A percentile compares a stretch with the other conserved stretches of the same genome.
Evolutionary conservation across 1,284 basidiomycete genomes (phyloP).

Genomic region (Bjerkandera adusta): DNA sequence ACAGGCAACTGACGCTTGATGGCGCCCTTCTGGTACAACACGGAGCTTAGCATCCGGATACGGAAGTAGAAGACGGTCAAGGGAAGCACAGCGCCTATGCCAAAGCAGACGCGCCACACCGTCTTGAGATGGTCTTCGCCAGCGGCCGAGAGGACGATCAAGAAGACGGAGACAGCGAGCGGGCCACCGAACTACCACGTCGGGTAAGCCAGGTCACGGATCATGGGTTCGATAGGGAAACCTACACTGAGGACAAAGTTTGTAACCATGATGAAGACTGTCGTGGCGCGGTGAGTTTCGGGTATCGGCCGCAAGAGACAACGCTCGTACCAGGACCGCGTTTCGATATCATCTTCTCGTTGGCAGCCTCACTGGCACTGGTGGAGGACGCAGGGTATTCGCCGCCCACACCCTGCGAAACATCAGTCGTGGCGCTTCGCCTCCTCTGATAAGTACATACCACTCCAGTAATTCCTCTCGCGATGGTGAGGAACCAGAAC

Average conservation of each 20-base stretch:
- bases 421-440: neutral
- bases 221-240: conserved; percentile 6
- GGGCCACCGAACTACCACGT: conserved; percentile 60
- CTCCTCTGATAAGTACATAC: conserved; percentile 37
- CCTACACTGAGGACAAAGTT: conserved; percentile 61
- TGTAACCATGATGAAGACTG: conserved; percentile 74
- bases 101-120: conserved; percentile 78
- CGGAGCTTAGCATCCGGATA: conserved; percentile 67
- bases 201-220: conserved; percentile 6
- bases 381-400: conserved; percentile 77
- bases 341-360: conserved; percentile 60
- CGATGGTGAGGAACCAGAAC: conserved; percentile 78
- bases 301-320: conserved; percentile 3
- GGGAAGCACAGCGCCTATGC: conserved; percentile 68
- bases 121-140: conserved; percentile 64
- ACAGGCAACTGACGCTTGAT: conserved; percentile 49
- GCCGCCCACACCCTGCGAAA: conserved; percentile 61
- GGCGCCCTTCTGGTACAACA: conserved; percentile 62
- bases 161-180: conserved; percentile 66
- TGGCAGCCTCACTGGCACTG: conserved; percentile 68
- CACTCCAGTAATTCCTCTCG: conserved; percentile 69
- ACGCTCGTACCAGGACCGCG: conserved; percentile 58
- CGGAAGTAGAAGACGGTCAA: conserved; percentile 73
- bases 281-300: conserved; percentile 8
- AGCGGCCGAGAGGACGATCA: conserved; percentile 69